Conservation (phyloP, 2,329 filamentous ascomycete species). For the Penicillium decumbens region DNA sequence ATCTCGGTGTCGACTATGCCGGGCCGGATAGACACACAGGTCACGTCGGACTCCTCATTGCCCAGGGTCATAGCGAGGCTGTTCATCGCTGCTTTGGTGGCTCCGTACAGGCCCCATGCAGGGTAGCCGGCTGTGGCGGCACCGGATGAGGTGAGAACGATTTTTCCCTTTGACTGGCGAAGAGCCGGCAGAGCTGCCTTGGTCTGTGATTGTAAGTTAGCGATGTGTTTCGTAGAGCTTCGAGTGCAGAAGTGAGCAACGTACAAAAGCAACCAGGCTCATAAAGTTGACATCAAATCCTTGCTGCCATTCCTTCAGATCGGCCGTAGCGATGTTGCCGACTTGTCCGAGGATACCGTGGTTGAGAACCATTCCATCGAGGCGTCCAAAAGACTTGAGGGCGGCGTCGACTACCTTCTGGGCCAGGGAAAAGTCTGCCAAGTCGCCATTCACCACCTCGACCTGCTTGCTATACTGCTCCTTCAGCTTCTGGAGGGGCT, state of each 20-base stretch:
- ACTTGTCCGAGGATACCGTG: conserved; percentile 79
- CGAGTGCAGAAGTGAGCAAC: conserved; percentile 22
- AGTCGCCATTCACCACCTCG: conserved; percentile 55
- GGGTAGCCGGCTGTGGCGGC: conserved; percentile 31
- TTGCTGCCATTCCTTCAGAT: conserved; percentile 68
- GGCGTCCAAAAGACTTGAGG: conserved; percentile 60
- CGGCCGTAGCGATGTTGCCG: conserved; percentile 61
- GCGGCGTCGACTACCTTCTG: conserved; percentile 62
- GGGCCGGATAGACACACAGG: conserved; percentile 29
- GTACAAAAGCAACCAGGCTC: conserved; percentile 71
- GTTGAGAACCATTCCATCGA: conserved; percentile 84
- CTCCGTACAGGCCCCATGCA: conserved; percentile 36
- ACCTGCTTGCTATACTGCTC: conserved; percentile 52
- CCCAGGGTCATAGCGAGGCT: conserved; percentile 29
- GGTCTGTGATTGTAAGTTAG: conserved; percentile 17
- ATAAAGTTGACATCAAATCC: conserved; percentile 84
- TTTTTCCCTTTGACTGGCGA: conserved; percentile 32
- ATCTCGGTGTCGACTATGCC: conserved; percentile 36
- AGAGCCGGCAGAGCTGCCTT: conserved; percentile 32
- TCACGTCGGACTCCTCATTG: conserved; percentile 27
- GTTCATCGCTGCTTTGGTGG: conserved; percentile 38
- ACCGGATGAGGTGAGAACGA: conserved; percentile 37
- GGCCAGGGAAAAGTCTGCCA: conserved; percentile 52
- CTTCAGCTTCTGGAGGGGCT: conserved; percentile 52
- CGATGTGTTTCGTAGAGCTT: neutral